Conservation (phyloP, 2,329 filamentous ascomycete species). For the Calcarisporium arbuscula region DNA sequence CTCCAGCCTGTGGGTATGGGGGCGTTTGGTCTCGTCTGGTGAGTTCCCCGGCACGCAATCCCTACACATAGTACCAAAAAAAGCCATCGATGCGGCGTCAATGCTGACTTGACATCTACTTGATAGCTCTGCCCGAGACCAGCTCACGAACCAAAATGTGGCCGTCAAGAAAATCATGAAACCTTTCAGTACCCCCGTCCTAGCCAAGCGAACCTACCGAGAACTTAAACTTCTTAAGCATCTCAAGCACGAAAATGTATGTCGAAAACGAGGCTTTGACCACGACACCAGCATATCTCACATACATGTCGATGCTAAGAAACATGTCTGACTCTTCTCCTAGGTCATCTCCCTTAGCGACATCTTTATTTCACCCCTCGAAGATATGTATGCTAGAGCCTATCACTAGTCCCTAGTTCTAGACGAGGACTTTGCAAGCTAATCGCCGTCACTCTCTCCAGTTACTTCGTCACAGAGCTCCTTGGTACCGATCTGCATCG, state of each 20-base stretch:
- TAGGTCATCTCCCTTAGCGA: constrained; percentile 97
- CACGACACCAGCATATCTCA: constrained; percentile 1
- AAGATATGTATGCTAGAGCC: constrained; percentile 96
- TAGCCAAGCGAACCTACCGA: constrained; percentile 95
- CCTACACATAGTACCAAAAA: neutral
- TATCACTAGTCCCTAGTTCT: too few species aligned
- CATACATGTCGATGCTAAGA: constrained; percentile 6
- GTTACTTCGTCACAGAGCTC: constrained; percentile 97
- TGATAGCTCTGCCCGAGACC: constrained; percentile 85
- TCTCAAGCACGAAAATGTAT: constrained; percentile 89
- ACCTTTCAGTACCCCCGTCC: constrained; percentile 97
- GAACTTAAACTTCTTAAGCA: constrained; percentile 98
- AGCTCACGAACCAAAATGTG: constrained; percentile 93
- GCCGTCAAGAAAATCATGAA: constrained; percentile 99
- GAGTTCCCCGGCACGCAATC: constrained; percentile 26
- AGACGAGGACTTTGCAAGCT: too few species aligned
- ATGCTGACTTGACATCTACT: constrained; percentile 2
- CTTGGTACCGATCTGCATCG: constrained; percentile 95
- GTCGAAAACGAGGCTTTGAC: too few species aligned
- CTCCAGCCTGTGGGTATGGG: constrained; percentile 99
- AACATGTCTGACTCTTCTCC: constrained; percentile 8
- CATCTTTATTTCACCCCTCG: constrained; percentile 98
- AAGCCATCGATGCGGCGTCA: constrained; percentile 2
- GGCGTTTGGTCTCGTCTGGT: constrained; percentile 97
- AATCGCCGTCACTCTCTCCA: constrained; percentile 30